Evolutionary conservation across 129 eudicot species (phyloP), one percentile per base, ranked within the genome.

Genomic region (Lactuca sativa): DNA sequence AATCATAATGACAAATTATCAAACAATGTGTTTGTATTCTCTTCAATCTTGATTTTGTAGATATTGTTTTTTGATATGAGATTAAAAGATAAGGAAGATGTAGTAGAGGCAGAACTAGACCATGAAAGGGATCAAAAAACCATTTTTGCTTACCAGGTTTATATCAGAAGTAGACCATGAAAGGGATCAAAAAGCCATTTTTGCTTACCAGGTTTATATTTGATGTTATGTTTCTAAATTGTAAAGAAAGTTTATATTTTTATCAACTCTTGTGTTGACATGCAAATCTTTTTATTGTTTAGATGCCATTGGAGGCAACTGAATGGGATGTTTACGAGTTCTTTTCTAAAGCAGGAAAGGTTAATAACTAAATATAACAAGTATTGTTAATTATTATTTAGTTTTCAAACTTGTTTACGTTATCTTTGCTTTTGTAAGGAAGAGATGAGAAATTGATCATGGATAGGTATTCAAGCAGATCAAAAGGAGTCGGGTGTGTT

Each of bases 101-200:
- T 63, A 18, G 80, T 74, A 21, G 98, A 92, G 84, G 95, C 98
- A 74, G 98, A 92, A 89, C 95, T 95, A 62, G 98, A 92, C 59
- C 98, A 97, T 56, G 98, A 93, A 74, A 85, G 98, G 81, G 98
- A 93, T 62, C 98, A 93, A 77, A 83, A 97, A n/a, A n/a, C n/a
- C n/a, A n/a, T n/a, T n/a, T n/a, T n/a, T n/a, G n/a, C n/a, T n/a
- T n/a, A n/a, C n/a, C n/a, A n/a, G n/a, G n/a, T 89, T 51, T 15
- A 34, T 65, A 9, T 40, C 98, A 74, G 98, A 92, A 89, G 96
- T 95, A 62, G 98, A 92, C 59, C 98, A 97, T 56, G 98, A 93
- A 74, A 85, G 98, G 81, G 98, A 93, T 62, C 98, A 93, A 77
- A 83, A 97, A n/a, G n/a, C n/a, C n/a, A n/a, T n/a, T n/a, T n/a